Percentiles rank a stretch among this genome's conserved stretches.
Evolutionary conservation across 495 filamentous ascomycete species (phyloP).

Genomic region (Lichina pygmaea): DNA sequence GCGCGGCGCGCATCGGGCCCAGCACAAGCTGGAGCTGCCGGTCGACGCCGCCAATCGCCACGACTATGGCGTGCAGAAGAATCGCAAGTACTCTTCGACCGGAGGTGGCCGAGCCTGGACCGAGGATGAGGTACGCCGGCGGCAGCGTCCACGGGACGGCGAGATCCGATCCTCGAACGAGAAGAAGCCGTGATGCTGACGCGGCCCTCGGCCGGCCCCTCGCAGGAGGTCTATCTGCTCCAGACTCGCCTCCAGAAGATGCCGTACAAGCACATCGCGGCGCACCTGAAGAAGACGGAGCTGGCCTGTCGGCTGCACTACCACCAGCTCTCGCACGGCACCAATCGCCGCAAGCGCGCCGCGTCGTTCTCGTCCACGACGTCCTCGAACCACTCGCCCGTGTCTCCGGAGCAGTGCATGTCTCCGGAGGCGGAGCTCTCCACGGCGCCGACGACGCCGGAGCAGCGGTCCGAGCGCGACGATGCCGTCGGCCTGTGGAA

Average conservation of each 20-base stretch:
- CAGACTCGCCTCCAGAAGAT: slow-evolving; percentile 65
- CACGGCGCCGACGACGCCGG: background rate
- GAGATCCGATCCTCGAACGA: background rate
- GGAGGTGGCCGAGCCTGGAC: slow-evolving; percentile 53
- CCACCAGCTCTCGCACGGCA: slow-evolving; percentile 60
- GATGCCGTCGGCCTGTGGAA: background rate
- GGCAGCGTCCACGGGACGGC: background rate
- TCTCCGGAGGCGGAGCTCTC: background rate
- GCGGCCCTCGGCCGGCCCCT: background rate
- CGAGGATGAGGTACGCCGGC: slow-evolving; percentile 38
- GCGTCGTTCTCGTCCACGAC: slow-evolving; percentile 26
- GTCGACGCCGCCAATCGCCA: slow-evolving; percentile 22
- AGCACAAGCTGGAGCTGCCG: slow-evolving; percentile 19
- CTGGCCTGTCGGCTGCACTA: slow-evolving; percentile 64
- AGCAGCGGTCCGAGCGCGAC: background rate
- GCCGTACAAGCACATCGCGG: slow-evolving; percentile 72
- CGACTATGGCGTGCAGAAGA: slow-evolving; percentile 26
- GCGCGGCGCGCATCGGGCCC: background rate
- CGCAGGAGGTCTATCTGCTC: slow-evolving; percentile 57
- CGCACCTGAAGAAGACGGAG: slow-evolving; percentile 63
- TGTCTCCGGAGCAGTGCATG: background rate
- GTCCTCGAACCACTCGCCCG: background rate
- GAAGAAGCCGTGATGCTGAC: background rate
- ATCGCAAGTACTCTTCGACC: slow-evolving; percentile 35
- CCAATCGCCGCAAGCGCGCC: slow-evolving; percentile 42